These are phyloP conservation scores for Crucibulum laeve DNA, from an alignment of 768 basidiomycete species.

Conservation along the genomic window DNA sequence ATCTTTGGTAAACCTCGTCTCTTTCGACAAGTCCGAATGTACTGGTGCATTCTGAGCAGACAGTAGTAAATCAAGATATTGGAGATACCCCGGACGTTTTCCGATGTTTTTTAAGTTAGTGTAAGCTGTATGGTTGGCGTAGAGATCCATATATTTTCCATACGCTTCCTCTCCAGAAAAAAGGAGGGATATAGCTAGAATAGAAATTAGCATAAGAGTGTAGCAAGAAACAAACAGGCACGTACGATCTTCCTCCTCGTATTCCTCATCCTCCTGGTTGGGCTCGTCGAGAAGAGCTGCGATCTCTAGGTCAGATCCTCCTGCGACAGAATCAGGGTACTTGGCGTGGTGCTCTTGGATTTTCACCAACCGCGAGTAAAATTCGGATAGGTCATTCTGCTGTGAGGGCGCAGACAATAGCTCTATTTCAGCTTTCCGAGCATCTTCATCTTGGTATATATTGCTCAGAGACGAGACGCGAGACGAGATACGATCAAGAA, in stretches of 20 bases:
- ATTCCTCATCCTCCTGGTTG: slow-evolving; percentile 70
- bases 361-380: slow-evolving; percentile 93
- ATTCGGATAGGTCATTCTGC: slow-evolving; percentile 81
- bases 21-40: slow-evolving; percentile 67
- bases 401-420: slow-evolving; percentile 53
- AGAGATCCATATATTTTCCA: slow-evolving; percentile 92
- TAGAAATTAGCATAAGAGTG: slow-evolving; percentile 5
- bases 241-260: slow-evolving; percentile 86
- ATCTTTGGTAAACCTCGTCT: slow-evolving; percentile 65
- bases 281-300: slow-evolving; percentile 76
- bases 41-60: slow-evolving; percentile 54
- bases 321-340: slow-evolving; percentile 87
- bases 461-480: slow-evolving; percentile 61
- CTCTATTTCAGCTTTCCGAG: slow-evolving; percentile 64
- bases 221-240: slow-evolving; percentile 16
- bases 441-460: slow-evolving; percentile 75
- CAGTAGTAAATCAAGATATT: slow-evolving; percentile 87
- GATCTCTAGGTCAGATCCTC: slow-evolving; percentile 80
- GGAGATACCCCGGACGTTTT: slow-evolving; percentile 84
- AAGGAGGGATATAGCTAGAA: slow-evolving; percentile 67
- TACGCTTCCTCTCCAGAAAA: slow-evolving; percentile 97
- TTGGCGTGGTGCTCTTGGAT: slow-evolving; percentile 95
- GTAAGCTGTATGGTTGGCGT: slow-evolving; percentile 83
- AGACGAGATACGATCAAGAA: slow-evolving; percentile 79
- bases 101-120: slow-evolving; percentile 85